Percentiles rank a stretch among this genome's conserved stretches.
Evolutionary conservation across 2,329 filamentous ascomycete genomes (phyloP).

Genomic region (Falciphora oryzae): DNA sequence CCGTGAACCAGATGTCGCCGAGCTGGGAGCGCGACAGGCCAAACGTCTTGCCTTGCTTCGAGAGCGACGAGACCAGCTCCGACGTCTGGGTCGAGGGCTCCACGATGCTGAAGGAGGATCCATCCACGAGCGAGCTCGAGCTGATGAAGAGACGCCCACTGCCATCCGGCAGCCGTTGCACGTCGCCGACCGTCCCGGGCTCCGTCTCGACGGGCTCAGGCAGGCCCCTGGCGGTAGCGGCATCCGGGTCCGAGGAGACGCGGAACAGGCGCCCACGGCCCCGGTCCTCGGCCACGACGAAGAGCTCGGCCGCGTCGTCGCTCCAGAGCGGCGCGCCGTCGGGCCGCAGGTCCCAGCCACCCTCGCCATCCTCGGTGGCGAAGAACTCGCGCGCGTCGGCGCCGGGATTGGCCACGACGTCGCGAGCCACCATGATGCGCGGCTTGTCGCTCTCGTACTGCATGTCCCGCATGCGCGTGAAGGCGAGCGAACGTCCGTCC

Average conservation of each 20-base stretch:
- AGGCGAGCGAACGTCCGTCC: conserved; percentile 64
- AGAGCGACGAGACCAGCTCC: conserved; percentile 54
- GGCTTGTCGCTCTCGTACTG: conserved; percentile 80
- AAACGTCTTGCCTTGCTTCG: conserved; percentile 59
- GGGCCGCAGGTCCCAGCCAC: conserved; percentile 54
- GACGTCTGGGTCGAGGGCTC: conserved; percentile 34
- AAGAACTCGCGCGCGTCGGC: conserved; percentile 56
- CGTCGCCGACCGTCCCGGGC: conserved; percentile 48
- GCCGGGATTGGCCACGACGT: conserved; percentile 46
- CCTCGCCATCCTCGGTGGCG: conserved; percentile 54
- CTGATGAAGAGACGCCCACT: conserved; percentile 53
- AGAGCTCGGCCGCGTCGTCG: conserved; percentile 55
- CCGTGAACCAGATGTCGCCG: conserved; percentile 63
- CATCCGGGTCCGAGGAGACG: conserved; percentile 48
- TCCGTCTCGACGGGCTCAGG: conserved; percentile 43
- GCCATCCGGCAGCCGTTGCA: conserved; percentile 42
- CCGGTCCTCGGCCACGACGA: conserved; percentile 67
- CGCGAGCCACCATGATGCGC: conserved; percentile 57
- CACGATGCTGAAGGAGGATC: conserved; percentile 60
- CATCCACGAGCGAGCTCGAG: conserved; percentile 65
- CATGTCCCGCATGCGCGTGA: conserved; percentile 69
- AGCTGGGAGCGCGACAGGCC: conserved; percentile 60
- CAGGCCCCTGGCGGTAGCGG: conserved; percentile 26
- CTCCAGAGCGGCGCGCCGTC: conserved; percentile 50
- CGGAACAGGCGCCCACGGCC: conserved; percentile 58